A percentile compares a stretch with the other conserved stretches of the same genome.
Conservation (phyloP, 106 monocot species). For the Phalaenopsis aphrodite region DNA sequence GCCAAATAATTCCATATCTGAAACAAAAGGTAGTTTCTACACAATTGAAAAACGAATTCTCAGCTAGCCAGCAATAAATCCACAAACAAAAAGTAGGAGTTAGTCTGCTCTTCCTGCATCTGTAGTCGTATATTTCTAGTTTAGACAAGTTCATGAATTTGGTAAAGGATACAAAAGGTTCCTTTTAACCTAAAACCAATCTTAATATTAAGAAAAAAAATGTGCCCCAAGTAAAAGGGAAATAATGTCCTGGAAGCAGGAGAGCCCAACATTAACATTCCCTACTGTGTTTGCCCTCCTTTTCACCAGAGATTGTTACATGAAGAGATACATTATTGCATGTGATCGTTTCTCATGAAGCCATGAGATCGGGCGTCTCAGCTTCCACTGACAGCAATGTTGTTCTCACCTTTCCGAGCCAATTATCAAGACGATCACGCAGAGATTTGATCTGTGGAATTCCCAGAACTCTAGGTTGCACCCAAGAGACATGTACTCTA, state of each 20-base stretch:
- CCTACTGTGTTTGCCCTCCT: neutral
- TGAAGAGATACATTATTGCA: neutral
- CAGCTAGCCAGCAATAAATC: no score
- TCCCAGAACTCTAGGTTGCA: conserved; percentile 88
- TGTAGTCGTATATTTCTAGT: neutral
- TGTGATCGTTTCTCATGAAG: conserved; percentile 21
- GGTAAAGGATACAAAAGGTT: neutral
- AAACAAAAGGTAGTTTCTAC: no score
- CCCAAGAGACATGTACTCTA: conserved; percentile 87
- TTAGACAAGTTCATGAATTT: neutral
- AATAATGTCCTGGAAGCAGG: neutral
- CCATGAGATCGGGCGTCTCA: conserved; percentile 81
- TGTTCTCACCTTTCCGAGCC: conserved; percentile 75
- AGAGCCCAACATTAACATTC: neutral
- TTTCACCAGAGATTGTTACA: conserved; percentile 1
- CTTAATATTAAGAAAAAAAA: neutral
- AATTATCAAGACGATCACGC: conserved; percentile 60
- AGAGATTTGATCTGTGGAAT: conserved; percentile 75
- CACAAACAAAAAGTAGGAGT: no score
- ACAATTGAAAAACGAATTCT: no score
- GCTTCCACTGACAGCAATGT: conserved; percentile 78
- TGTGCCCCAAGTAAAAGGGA: neutral
- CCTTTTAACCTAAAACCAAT: neutral
- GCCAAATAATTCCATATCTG: no score
- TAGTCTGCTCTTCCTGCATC: neutral